Evolutionary conservation across 306 rosid species (phyloP).

Genomic region (Argentina anserina): DNA sequence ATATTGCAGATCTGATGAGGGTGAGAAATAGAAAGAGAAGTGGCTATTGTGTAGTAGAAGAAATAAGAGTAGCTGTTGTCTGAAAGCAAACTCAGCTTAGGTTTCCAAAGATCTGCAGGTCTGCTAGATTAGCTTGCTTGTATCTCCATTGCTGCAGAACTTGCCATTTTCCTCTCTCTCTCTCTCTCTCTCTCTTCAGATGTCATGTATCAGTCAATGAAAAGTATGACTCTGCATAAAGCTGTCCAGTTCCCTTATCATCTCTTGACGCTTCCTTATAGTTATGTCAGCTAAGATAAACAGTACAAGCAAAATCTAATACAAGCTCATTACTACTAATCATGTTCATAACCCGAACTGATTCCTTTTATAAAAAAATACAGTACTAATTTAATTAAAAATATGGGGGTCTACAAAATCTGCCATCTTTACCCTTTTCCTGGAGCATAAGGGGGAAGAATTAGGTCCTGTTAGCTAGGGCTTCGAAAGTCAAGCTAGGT

Average conservation of each 20-base stretch:
- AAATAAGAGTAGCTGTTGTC: neutral
- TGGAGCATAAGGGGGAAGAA: neutral
- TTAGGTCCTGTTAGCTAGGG: constrained; percentile 19
- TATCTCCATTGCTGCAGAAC: constrained; percentile 18
- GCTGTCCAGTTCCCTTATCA: constrained; percentile 45
- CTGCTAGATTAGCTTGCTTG: constrained; percentile 8
- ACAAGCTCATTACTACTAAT: neutral
- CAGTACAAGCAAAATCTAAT: neutral
- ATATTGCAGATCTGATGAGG: constrained; percentile 37
- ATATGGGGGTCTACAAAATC: neutral
- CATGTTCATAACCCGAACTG: neutral
- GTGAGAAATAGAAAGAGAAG: constrained; percentile 29
- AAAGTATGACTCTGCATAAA: constrained; percentile 22
- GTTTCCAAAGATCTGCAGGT: constrained; percentile 14
- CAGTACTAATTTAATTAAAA: no score
- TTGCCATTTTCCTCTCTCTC: neutral
- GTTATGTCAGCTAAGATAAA: constrained; percentile 18
- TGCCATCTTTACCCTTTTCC: neutral
- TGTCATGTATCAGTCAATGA: constrained; percentile 31
- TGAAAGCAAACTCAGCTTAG: constrained; percentile 10
- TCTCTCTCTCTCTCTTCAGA: constrained; percentile 32
- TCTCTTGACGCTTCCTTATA: constrained; percentile 30
- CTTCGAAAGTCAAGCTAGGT: constrained; percentile 16
- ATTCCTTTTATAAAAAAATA: no score
- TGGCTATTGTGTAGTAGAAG: constrained; percentile 4